Evolutionary conservation across 768 basidiomycete species (phyloP).

Genomic region (Rhodocollybia butyracea): DNA sequence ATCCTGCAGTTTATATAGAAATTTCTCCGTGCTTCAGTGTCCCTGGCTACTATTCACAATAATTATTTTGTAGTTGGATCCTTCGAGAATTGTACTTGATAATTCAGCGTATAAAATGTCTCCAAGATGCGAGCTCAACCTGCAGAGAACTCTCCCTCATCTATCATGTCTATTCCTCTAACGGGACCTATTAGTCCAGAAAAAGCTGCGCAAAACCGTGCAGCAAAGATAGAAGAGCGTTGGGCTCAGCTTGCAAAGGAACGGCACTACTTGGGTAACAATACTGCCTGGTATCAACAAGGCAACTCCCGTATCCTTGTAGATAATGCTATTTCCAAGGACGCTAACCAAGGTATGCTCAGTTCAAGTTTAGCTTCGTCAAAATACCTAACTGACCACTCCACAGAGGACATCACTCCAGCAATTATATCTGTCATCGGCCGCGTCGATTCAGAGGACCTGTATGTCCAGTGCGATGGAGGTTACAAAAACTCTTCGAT

Average conservation of each 20-base stretch:
- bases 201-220: neutral
- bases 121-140: neutral
- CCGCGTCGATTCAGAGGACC: neutral
- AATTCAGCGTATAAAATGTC: neutral
- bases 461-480: neutral
- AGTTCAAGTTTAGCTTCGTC: too few relatives aligned
- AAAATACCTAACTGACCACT: too few relatives aligned
- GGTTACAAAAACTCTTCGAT: neutral
- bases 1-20: too few relatives aligned
- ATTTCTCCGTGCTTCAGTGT: too few relatives aligned
- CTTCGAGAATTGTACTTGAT: too few relatives aligned
- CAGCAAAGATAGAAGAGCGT: neutral
- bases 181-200: neutral
- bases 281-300: neutral
- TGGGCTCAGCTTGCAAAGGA: neutral
- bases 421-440: neutral
- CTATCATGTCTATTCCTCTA: neutral
- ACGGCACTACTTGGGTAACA: neutral
- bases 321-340: neutral
- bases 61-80: too few relatives aligned
- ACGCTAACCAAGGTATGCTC: too few relatives aligned
- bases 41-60: too few relatives aligned
- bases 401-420: too few relatives aligned
- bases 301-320: neutral
- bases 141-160: neutral